Evolutionary conservation across 352 stramenopile species (phyloP).

Genomic region (Globisporangium yorkense): DNA sequence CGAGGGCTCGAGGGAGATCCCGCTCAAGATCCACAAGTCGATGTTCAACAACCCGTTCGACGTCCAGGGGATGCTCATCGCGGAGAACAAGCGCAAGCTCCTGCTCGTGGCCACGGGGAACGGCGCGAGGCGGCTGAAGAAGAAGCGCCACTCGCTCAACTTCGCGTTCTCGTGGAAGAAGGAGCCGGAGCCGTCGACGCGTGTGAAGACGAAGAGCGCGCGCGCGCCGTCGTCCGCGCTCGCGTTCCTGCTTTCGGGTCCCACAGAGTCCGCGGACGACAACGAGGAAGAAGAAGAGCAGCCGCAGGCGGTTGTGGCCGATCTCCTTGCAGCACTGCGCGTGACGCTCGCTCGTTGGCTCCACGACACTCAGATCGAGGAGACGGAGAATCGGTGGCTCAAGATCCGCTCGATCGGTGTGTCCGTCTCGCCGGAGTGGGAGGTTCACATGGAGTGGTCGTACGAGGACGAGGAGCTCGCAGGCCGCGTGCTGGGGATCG

Average conservation of each 20-base stretch:
- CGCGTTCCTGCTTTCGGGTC: slow-evolving; percentile 73
- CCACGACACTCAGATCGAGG: slow-evolving; percentile 42
- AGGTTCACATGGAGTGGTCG: slow-evolving; percentile 79
- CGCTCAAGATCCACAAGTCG: slow-evolving; percentile 78
- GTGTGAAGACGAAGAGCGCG: slow-evolving; percentile 69
- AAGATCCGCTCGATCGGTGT: slow-evolving; percentile 70
- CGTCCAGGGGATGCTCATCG: slow-evolving; percentile 71
- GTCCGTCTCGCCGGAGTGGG: slow-evolving; percentile 65
- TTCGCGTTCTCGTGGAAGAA: slow-evolving; percentile 86
- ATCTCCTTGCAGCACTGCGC: slow-evolving; percentile 45
- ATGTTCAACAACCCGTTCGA: slow-evolving; percentile 80
- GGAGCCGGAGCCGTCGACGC: slow-evolving; percentile 43
- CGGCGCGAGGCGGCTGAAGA: slow-evolving; percentile 70
- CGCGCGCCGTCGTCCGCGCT: slow-evolving; percentile 55
- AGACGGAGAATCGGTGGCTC: slow-evolving; percentile 62
- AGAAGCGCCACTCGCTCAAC: slow-evolving; percentile 77
- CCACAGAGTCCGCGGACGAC: slow-evolving; percentile 66
- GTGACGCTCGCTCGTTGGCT: slow-evolving; percentile 58
- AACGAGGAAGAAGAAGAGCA: slow-evolving; percentile 64
- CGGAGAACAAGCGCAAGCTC: slow-evolving; percentile 76
- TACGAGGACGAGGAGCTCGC: slow-evolving; percentile 83
- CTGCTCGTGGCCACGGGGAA: slow-evolving; percentile 65
- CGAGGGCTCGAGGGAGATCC: slow-evolving; percentile 43
- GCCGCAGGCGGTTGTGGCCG: slow-evolving; percentile 51
- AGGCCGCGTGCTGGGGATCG: slow-evolving; percentile 73